Evolutionary conservation across 2,329 filamentous ascomycete species (phyloP), one percentile per base, ranked within the genome.

Genomic region (Xylogone sp.): DNA sequence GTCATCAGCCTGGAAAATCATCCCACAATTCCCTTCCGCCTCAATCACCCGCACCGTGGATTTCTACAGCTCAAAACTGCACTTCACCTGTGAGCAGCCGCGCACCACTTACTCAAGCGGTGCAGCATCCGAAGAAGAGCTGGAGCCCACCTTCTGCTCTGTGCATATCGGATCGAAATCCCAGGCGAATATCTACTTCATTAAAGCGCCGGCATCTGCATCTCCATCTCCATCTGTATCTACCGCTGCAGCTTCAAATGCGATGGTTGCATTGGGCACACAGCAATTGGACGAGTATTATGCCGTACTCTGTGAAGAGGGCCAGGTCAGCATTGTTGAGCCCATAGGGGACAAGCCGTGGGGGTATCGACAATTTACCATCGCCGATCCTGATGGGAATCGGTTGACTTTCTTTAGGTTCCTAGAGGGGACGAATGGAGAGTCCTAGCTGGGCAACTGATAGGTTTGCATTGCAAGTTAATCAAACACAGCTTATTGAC

Each of bases 1-100:
- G 3, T 34, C 48, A 10, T 50, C 48, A 16, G 48, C 48, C 5
- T 47, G 48, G 48, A 50, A 50, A 21, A 46, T 50, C 48, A 50
- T 50, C 43, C 48, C 48, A 42, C 39, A 44, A 12, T 46, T 50
- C 48, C 39, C 21, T 12, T 50, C 48, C 48, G 21, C 18, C 2
- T 45, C 39, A 18, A 45, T 50, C 10, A 21, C 39, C n/a, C 39
- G 21, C 7, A 50, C 48, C 19, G 43, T 50, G 34, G 21, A 18
- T 13, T 47, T 50, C 48, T 50, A 50, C n/a, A 50, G 22, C 39
- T 7, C 7, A 31, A 13, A 31, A 31, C 13, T 31, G 27, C 8
- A 13, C 7, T 31, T 31, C 27, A n/a, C n/a, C n/a, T n/a, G n/a
- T n/a, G n/a, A n/a, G n/a, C 7, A 31, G 13, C 8, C 27, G 7